These are phyloP conservation scores for Suillus bovinus DNA, from an alignment of 768 basidiomycete species.

Conservation along the genomic window DNA sequence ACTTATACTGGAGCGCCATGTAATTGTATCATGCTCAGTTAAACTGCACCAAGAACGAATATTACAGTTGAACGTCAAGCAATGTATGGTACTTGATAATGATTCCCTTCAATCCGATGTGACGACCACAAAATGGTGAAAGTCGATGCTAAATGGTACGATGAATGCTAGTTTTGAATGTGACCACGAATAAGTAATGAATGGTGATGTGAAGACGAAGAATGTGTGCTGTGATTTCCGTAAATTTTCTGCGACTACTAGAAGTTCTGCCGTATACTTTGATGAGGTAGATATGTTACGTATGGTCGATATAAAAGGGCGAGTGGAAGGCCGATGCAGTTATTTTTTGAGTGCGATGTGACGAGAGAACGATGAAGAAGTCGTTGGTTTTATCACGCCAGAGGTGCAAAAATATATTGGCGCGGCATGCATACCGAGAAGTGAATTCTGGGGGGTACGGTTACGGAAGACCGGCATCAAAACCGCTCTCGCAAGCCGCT, in stretches of 20 bases:
- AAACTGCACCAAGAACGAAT: neutral
- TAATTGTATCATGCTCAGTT: neutral
- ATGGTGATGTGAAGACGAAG: constrained; percentile 28
- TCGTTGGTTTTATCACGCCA: constrained; percentile 15
- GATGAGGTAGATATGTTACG: constrained; percentile 40
- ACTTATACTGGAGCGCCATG: no score
- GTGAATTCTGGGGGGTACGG: neutral
- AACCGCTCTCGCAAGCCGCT: constrained; percentile 54
- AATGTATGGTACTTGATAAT: constrained; percentile 16
- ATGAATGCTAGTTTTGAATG: constrained; percentile 27
- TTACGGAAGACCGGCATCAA: constrained; percentile 27
- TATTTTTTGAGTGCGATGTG: constrained; percentile 24
- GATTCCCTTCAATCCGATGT: constrained; percentile 14
- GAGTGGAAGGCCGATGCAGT: constrained; percentile 24
- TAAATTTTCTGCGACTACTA: constrained; percentile 31
- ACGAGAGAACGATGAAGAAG: constrained; percentile 19
- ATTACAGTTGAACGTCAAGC: neutral
- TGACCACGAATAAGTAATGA: constrained; percentile 34
- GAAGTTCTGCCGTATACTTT: constrained; percentile 25
- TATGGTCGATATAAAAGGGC: constrained; percentile 28
- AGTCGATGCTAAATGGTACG: constrained; percentile 22
- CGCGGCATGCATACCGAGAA: constrained; percentile 8
- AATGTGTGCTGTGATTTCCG: constrained; percentile 34
- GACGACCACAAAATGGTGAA: constrained; percentile 17
- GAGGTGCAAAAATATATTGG: constrained; percentile 10